phyloP scores from a whole-genome alignment of 2,329 filamentous ascomycete species.

The Juglanconis sp. region DNA sequence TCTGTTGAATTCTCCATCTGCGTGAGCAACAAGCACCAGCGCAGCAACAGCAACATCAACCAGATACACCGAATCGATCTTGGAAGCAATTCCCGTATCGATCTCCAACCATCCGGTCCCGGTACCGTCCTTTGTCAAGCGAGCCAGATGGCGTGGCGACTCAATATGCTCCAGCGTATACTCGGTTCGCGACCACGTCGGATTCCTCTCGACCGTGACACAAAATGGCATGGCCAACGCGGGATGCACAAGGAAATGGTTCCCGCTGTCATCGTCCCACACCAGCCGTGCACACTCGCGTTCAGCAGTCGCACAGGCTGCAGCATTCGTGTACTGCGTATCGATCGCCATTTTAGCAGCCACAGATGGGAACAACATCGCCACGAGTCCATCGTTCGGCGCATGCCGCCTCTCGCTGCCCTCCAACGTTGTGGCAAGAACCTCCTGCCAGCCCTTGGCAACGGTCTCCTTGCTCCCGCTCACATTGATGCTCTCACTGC shows the following conservation, averaged over 20 bases:
- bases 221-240: constrained; percentile 62
- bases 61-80: constrained; percentile 59
- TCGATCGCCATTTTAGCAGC: constrained; percentile 63
- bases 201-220: constrained; percentile 55
- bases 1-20: constrained; percentile 50
- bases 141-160: constrained; percentile 57
- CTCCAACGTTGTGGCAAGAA: constrained; percentile 56
- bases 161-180: constrained; percentile 65
- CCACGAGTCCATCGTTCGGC: constrained; percentile 62
- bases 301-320: constrained; percentile 61
- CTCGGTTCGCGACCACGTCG: constrained; percentile 58
- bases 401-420: constrained; percentile 49
- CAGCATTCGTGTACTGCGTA: constrained; percentile 51
- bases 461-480: constrained; percentile 27
- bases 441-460: constrained; percentile 54
- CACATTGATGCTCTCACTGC: constrained; percentile 25
- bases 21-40: constrained; percentile 55
- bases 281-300: constrained; percentile 68
- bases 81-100: constrained; percentile 57
- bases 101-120: constrained; percentile 60
- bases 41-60: constrained; percentile 61
- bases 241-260: constrained; percentile 62
- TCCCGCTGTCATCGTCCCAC: constrained; percentile 62
- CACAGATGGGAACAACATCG: constrained; percentile 64
- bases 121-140: constrained; percentile 57